Percentiles rank a stretch among this genome's conserved stretches.
These are phyloP conservation scores for Hypoxylon sp. DNA, from an alignment of 2,329 filamentous ascomycete genomes.

Conservation along the genomic window DNA sequence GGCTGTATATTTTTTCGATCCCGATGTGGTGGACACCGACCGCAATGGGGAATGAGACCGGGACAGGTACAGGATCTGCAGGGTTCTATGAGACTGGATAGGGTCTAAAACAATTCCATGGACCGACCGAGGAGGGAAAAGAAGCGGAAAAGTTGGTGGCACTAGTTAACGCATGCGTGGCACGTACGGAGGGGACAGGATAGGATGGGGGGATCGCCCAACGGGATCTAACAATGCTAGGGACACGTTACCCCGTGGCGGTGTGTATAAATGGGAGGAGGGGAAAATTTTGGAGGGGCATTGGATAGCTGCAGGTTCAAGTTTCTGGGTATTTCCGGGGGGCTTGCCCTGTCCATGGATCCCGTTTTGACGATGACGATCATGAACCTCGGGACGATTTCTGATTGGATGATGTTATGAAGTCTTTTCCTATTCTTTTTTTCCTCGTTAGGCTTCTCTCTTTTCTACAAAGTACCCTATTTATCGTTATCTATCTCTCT, in stretches of 20 bases:
- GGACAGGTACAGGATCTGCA: conserved; percentile 8
- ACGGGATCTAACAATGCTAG: conserved; percentile 34
- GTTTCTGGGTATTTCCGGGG: conserved; percentile 26
- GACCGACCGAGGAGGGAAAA: conserved; percentile 8
- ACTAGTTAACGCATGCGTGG: conserved; percentile 31
- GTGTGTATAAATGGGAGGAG: conserved; percentile 30
- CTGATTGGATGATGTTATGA: conserved; percentile 42
- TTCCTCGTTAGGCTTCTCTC: conserved; percentile 15
- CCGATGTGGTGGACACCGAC: conserved; percentile 25
- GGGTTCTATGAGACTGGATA: conserved; percentile 24
- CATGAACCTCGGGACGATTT: conserved; percentile 34
- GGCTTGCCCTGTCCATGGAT: background rate
- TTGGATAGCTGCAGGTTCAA: conserved; percentile 19
- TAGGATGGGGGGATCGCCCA: conserved; percentile 18
- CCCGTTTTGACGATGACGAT: conserved; percentile 37
- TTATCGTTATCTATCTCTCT: conserved; percentile 8
- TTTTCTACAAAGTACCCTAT: background rate
- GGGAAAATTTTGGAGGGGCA: background rate
- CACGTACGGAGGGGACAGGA: conserved; percentile 25
- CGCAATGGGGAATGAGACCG: conserved; percentile 16
- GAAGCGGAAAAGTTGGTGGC: conserved; percentile 1
- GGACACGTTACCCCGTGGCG: conserved; percentile 21
- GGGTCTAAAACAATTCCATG: conserved; percentile 16
- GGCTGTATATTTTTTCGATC: conserved; percentile 18
- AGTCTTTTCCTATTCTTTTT: conserved; percentile 16